Percentiles rank a stretch among this genome's conserved stretches.
Conservation (phyloP, 208 protist species). For the Leishmania martiniquensis region DNA sequence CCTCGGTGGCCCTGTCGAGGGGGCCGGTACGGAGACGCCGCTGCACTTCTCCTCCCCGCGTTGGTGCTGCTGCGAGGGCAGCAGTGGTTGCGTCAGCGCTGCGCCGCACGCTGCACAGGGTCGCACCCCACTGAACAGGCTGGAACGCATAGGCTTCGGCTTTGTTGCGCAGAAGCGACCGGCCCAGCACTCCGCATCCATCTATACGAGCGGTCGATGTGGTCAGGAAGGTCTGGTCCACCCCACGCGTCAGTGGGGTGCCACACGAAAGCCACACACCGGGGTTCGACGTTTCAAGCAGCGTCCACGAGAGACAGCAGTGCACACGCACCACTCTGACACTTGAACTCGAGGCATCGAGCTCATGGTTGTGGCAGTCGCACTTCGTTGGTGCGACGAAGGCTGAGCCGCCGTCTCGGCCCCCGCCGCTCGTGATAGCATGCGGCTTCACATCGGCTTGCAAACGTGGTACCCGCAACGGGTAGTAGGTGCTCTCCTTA, state of each 20-base stretch:
- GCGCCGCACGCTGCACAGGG: background rate
- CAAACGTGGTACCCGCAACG: slow-evolving; percentile 69
- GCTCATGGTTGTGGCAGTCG: background rate
- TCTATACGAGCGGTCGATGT: slow-evolving; percentile 34
- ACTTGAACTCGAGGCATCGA: background rate
- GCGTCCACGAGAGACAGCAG: slow-evolving; percentile 46
- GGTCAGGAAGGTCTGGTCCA: slow-evolving; percentile 13
- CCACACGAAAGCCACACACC: slow-evolving; percentile 58
- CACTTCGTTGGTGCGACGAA: background rate
- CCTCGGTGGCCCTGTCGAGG: background rate
- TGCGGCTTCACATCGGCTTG: slow-evolving; percentile 33
- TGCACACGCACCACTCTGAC: slow-evolving; percentile 31
- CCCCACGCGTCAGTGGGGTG: slow-evolving; percentile 44
- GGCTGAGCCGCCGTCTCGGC: slow-evolving; percentile 4
- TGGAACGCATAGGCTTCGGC: slow-evolving; percentile 21
- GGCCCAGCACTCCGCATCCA: slow-evolving; percentile 48
- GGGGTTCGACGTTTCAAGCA: slow-evolving; percentile 32
- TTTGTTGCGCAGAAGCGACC: slow-evolving; percentile 18
- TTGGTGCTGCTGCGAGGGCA: background rate
- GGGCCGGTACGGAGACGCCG: background rate
- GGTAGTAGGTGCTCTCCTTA: slow-evolving; percentile 65
- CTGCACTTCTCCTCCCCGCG: background rate
- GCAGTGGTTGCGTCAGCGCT: background rate
- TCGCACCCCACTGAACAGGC: slow-evolving; percentile 20
- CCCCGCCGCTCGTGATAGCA: slow-evolving; percentile 30